Conservation (phyloP, 1,284 basidiomycete species). For the Ustilago bromivora region DNA sequence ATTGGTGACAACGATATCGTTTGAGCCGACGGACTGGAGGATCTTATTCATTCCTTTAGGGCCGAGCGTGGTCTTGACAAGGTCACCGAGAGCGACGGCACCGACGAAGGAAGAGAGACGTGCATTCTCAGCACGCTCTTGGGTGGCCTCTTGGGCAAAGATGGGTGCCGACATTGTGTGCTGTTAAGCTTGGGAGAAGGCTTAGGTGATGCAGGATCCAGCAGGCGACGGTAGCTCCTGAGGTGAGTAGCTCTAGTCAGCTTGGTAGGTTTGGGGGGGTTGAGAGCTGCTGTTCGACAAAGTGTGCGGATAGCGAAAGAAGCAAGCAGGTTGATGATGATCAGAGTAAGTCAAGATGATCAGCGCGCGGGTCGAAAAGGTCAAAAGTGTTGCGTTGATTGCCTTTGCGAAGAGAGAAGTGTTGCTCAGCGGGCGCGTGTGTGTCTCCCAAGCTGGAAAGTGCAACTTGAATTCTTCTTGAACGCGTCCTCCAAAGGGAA, state of each 20-base stretch:
- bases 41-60: conserved; percentile 98
- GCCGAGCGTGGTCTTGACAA: conserved; percentile 97
- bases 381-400: not conserved
- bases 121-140: conserved; percentile 97
- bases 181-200: not conserved
- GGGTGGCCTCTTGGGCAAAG: conserved; percentile 78
- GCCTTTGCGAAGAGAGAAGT: conserved; percentile 11
- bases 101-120: conserved; percentile 98
- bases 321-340: not conserved
- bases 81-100: conserved; percentile 93
- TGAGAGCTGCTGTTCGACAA: not conserved
- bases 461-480: conserved; percentile 15
- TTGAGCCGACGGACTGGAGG: conserved; percentile 88
- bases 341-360: not conserved
- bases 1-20: conserved; percentile 96
- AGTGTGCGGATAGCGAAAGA: not conserved
- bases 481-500: conserved; percentile 22
- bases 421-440: conserved; percentile 23
- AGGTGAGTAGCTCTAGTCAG: no score
- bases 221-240: no score
- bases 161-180: conserved; percentile 66
- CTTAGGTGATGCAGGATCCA: not conserved
- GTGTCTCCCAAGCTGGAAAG: not conserved
- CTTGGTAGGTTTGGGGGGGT: no score
- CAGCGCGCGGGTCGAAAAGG: conserved; percentile 7